Evolutionary conservation across 805 yeast genomes (phyloP).

Genomic region (Brettanomyces custersianus): DNA sequence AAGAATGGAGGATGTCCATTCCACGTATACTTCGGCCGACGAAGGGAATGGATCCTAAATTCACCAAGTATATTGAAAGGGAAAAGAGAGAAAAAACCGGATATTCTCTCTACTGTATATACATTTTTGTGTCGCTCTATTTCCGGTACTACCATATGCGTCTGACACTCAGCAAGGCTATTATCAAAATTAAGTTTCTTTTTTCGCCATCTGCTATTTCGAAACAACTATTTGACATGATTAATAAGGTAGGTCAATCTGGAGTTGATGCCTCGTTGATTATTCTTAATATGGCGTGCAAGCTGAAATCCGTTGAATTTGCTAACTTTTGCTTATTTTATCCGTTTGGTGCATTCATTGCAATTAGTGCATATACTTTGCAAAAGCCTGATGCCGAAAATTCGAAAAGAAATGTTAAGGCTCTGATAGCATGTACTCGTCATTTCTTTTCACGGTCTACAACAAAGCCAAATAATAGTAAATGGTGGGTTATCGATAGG

Average conservation of each 20-base stretch:
- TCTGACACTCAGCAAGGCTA: slow-evolving; percentile 20
- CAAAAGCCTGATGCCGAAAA: slow-evolving; percentile 10
- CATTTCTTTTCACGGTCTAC: slow-evolving; percentile 11
- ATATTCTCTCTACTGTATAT: slow-evolving; percentile 6
- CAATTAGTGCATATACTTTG: slow-evolving; percentile 20
- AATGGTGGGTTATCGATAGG: slow-evolving; percentile 13
- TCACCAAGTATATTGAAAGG: slow-evolving; percentile 5
- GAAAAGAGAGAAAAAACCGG: slow-evolving; percentile 3
- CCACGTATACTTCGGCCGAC: slow-evolving; percentile 20
- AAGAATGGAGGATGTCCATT: slow-evolving; percentile 19
- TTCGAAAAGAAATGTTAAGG: slow-evolving; percentile 16
- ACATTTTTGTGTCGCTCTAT: slow-evolving; percentile 10
- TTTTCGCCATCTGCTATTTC: neutral
- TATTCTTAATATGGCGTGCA: slow-evolving; percentile 12
- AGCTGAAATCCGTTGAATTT: slow-evolving; percentile 10
- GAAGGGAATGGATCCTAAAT: slow-evolving; percentile 3
- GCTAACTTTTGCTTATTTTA: slow-evolving; percentile 18
- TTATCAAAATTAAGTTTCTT: slow-evolving; percentile 9
- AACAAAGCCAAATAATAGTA: slow-evolving; percentile 3
- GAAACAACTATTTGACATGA: neutral
- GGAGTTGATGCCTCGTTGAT: slow-evolving; percentile 21
- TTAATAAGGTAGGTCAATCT: slow-evolving; percentile 6
- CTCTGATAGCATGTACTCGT: slow-evolving; percentile 13
- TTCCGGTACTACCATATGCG: slow-evolving; percentile 20
- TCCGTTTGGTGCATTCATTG: slow-evolving; percentile 24